phyloP scores from a whole-genome alignment of 306 rosid species.

The Cercis canadensis region DNA sequence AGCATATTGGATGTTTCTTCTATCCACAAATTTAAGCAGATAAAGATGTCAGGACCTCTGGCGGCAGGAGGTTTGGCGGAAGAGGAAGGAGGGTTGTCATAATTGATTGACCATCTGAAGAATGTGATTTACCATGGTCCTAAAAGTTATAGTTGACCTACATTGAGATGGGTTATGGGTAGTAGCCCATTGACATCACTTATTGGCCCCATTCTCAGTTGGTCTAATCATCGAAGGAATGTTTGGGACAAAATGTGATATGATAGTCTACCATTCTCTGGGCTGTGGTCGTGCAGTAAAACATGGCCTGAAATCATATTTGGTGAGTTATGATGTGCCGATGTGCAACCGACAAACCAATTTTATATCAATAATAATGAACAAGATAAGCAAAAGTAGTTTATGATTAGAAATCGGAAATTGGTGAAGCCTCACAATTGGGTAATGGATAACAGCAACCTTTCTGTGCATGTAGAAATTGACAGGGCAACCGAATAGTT shows the following conservation, averaged over 20 bases:
- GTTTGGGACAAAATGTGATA: background rate
- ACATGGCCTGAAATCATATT: conserved; percentile 28
- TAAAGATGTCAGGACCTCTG: conserved; percentile 43
- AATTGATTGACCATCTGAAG: conserved; percentile 33
- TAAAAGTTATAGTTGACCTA: conserved; percentile 34
- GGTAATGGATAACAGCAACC: conserved; percentile 41
- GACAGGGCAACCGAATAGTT: conserved; percentile 69
- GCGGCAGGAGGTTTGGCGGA: background rate
- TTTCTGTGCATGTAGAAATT: conserved; percentile 47
- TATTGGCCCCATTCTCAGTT: conserved; percentile 29
- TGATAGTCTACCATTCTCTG: conserved; percentile 52
- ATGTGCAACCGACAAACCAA: conserved; percentile 52
- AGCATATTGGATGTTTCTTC: conserved; percentile 43
- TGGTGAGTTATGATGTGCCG: conserved; percentile 35
- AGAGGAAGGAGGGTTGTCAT: conserved; percentile 6
- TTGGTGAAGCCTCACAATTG: conserved; percentile 60
- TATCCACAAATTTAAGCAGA: conserved; percentile 45
- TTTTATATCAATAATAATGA: conserved; percentile 13
- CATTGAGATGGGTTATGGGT: background rate
- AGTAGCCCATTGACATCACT: background rate
- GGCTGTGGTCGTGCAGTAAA: conserved; percentile 32
- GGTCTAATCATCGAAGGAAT: conserved; percentile 39
- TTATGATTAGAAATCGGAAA: conserved; percentile 35
- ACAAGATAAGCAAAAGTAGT: conserved; percentile 19
- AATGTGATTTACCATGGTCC: conserved; percentile 27